Base-by-base conservation (phyloP, 495 filamentous ascomycete species). In the Aspergillus taichungensis region DNA sequence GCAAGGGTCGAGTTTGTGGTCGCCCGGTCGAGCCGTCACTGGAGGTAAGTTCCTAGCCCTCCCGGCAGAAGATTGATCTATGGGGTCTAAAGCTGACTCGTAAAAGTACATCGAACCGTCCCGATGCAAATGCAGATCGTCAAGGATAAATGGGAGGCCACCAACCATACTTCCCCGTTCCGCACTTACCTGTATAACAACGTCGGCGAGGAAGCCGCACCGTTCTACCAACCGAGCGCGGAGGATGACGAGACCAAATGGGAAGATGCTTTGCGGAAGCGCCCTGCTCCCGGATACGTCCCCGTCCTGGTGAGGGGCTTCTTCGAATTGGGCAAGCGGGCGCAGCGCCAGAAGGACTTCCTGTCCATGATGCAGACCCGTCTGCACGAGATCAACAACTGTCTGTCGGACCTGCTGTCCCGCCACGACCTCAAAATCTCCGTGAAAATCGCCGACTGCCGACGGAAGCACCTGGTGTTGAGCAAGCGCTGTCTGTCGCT, bases 181-280 rank as follows among this genome's bases (percentile, higher is more conserved):
- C 83, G 88, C 56, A 71, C 84, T 43, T 97, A 98, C 61, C 85
- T 96, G 61, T 98, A 97, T 71, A 97, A 98, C 66, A 76, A 83
- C 51, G 87, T 95, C 43, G 79, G 81, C 12, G 80, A 88, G 51
- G 79, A 85, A 13, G 70, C 77, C 42, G 84, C 85, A 6, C 86
- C 88, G 3, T 91, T 87, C 66, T 96, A 85, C 64, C 78, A 82
- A 49, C 89, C 90, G 6, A 73, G 76, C 1, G 69, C 83, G 11
- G 69, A 78, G 46, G 92, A 97, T 52, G 83, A 94, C 63, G 77
- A 82, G 18, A 74, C 77, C 30, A 89, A 85, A 59, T 99, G 90
- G 90, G 92, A 99, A 52, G 88, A 95, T 54, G 92, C 92, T 8
- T 74, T 95, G 43, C 75, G 81, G 48, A 80, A 87, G 49, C 86